Percentiles rank a stretch among this genome's conserved stretches.
These are phyloP conservation scores for Teratosphaeriaceae sp. DNA, from an alignment of 2,329 filamentous ascomycete species.

Conservation along the genomic window DNA sequence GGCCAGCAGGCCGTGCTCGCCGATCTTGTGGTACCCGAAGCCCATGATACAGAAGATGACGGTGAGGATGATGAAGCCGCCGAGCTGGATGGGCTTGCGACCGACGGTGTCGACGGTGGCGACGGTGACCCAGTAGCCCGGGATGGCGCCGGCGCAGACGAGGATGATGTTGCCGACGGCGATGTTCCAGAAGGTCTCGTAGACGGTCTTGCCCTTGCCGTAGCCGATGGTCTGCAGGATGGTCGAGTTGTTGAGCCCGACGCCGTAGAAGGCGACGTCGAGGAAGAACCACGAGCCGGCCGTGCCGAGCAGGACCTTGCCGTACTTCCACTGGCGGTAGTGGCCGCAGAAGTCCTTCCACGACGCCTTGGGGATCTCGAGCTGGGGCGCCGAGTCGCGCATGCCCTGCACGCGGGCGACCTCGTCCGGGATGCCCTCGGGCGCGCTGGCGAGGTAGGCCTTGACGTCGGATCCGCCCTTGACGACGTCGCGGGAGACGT, in stretches of 20 bases:
- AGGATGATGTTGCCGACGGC: slow-evolving; percentile 79
- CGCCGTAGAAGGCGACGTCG: slow-evolving; percentile 51
- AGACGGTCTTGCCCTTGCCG: slow-evolving; percentile 59
- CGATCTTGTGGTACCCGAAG: slow-evolving; percentile 42
- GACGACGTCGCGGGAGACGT: slow-evolving; percentile 67
- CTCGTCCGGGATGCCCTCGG: slow-evolving; percentile 60
- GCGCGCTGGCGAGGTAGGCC: slow-evolving; percentile 64
- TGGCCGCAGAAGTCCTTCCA: slow-evolving; percentile 65
- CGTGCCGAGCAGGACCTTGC: slow-evolving; percentile 67
- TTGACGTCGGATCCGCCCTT: slow-evolving; percentile 66
- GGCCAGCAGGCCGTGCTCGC: slow-evolving; percentile 36
- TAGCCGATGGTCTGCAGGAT: slow-evolving; percentile 69
- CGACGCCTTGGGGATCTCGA: slow-evolving; percentile 63
- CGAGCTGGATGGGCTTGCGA: slow-evolving; percentile 69
- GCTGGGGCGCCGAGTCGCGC: slow-evolving; percentile 46
- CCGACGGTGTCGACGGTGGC: slow-evolving; percentile 66
- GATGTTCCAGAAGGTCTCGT: too few relatives aligned
- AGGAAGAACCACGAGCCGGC: slow-evolving; percentile 81
- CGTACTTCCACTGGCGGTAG: slow-evolving; percentile 66
- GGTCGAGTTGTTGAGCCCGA: slow-evolving; percentile 68
- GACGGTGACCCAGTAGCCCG: slow-evolving; percentile 77
- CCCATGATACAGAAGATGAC: slow-evolving; percentile 45
- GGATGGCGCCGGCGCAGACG: slow-evolving; percentile 70
- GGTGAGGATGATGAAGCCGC: slow-evolving; percentile 43
- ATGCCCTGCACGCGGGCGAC: slow-evolving; percentile 55